Evolutionary conservation across 176 grass and related monocot genomes (phyloP), one percentile per base, ranked within the genome.

Genomic region (Raddia distichophylla): DNA sequence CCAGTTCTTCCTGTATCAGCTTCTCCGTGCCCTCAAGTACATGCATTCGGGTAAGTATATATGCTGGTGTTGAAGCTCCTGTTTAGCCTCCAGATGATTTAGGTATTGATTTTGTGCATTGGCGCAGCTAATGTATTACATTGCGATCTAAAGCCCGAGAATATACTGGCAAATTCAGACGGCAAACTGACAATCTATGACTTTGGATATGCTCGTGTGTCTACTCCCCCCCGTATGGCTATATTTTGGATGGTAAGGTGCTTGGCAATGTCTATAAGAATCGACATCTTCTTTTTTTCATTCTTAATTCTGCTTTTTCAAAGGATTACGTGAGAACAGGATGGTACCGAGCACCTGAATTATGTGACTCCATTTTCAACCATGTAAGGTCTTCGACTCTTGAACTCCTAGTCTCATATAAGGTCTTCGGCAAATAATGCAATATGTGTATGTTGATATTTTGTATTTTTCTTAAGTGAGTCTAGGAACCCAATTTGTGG

Each of bases 321-420:
- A 89, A 98, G 95, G 95, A 98, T 83, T 98, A 98, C 81, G 92
- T 98, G 66, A 92, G 92, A 60, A 94, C 95, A 92, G 91, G 95
- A 49, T 98, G 92, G 95, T 98, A 98, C 44, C 86, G 95, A 7
- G 95, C 95, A 64, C 95, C 95, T 89, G 95, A 98, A 89, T 76
- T 98, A 86, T 98, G 95, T 77, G 92, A 92, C 67, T 94, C 92
- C 46, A 94, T 98, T 84, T 94, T 93, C 81, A 91, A 88, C 63
- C 94, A 81, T 73, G 92, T 94, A 94, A 89, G 85, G 14, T 67
- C 58, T 74, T 81, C 70, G 73, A 12, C 45, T 88, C 79, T 18
- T 53, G 33, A 67, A 16, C 60, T 57, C 52, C 48, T 10, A 27
- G 27, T 27, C 27, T 27, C 27, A 27, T 27, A 27, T 27, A 27